Conservation (phyloP, 176 grass and related monocot species). For the barley (Hordeum vulgare) region MorexV3_pseudomolecules_assembly NC_058519.1:631637773-631638272, state of each 20-base stretch:
- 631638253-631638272: too few species aligned
- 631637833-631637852: neutral
- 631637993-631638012: neutral
- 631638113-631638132: neutral
- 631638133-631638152: neutral
- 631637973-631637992: neutral
- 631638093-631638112: neutral
- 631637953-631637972: neutral
- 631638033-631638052: too few species aligned
- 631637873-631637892: neutral
- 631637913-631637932: too few species aligned
- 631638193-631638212: too few species aligned
- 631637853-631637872: too few species aligned
- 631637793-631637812: slow-evolving; percentile 13
- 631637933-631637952: too few species aligned
- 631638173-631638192: too few species aligned
- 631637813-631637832: neutral
- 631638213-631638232: too few species aligned
- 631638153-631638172: too few species aligned
- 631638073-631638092: too few species aligned
- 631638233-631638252: too few species aligned
- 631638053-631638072: too few species aligned
- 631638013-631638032: neutral
- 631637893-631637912: neutral
- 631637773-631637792: neutral